Base-by-base conservation (phyloP, 1,284 basidiomycete genomes). In the Lentinula novae-zelandiae region DNA sequence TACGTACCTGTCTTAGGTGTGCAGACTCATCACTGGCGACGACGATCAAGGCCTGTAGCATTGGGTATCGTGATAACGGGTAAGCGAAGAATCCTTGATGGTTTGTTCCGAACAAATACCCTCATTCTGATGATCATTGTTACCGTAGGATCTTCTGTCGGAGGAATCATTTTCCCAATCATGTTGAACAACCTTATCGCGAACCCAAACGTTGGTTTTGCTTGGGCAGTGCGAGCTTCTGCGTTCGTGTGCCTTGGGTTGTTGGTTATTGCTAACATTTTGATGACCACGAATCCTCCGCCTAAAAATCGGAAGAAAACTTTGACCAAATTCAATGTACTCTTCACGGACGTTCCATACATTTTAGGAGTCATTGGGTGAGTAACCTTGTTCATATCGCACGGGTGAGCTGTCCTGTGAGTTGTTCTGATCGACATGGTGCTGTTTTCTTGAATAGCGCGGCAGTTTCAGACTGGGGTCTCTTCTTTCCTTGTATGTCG, bases 131-230 rank as follows among this genome's bases (percentile, higher is more conserved):
- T 27, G 27, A 27, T 27, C 27, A 27, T 38, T 38, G 36, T 38
- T 36, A n/a, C 31, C 27, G 52, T 58, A 64, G 71, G 72, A n/a
- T 67, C 69, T 12, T 69, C 71, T 33, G 36, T 71, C 31, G 72
- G 72, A 8, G 72, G 73, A 5, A 66, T 75, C 63, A 58, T 78
- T n/a, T 74, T 73, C 52, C 74, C 75, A 3, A 70, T 77, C 59
- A 72, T 77, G 71, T 71, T 78, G 10, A 75, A 76, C 66, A 70
- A 71, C 38, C 65, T 75, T 12, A 70, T 75, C 65, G 40, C 51
- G 40, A 67, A 67, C 48, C 62, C 67, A 13, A 65, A 59, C 1
- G 61, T 67, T 2, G 72, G 72, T 1, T 77, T 76, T 60, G 69
- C 61, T 5, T 70, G 69, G 68, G 72, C 69, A 7, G 70, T 75